Evolutionary conservation across 345 rosid genomes (phyloP), one percentile per base, ranked within the genome.

Genomic region (Iberis pinnata): DNA sequence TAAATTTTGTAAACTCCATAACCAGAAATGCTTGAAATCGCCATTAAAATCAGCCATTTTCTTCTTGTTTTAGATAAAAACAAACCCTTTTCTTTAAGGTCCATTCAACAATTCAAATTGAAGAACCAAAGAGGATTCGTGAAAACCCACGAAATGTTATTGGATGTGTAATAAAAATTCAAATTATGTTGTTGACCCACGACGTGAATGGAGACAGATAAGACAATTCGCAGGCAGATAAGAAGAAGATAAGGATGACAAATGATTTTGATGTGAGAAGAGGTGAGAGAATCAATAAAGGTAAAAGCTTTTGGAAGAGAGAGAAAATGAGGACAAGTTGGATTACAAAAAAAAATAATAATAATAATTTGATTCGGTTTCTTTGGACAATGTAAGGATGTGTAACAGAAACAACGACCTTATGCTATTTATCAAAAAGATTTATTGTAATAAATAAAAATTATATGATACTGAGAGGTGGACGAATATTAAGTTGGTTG

Each of bases 1-100:
- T 80, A 88, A 19, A 83, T 70, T 67, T 71, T 86, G 70, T 83
- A 93, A 36, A 60, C 81, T 32, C 89, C 99, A 43, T 81, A 93
- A 32, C 92, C 73, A 27, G 97, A 93, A 4, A 65, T 80, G 13
- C 89, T 90, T 12, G 71, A 62, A 3, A 78, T 41, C 24, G 84
- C 97, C 2, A 86, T 45, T 2, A 70, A 45, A 60, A 82, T 19
- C 9, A 93, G 50, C 92, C 81, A 79, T 73, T 70, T 88, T 59
- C 60, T 86, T 56, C 77, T 78, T 58, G 80, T 77, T 45, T 25
- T 67, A 17, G 89, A 67, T 44, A 73, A 75, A 54, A 39, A 18
- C 43, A 75, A 20, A 12, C 80, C 73, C 55, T 69, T 75, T 24
- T 61, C 64, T 42, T 78, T 69, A 58, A 70, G 69, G 65, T 76